Evolutionary conservation across 768 basidiomycete species (phyloP).

Genomic region (Candolleomyces eurysporus): DNA sequence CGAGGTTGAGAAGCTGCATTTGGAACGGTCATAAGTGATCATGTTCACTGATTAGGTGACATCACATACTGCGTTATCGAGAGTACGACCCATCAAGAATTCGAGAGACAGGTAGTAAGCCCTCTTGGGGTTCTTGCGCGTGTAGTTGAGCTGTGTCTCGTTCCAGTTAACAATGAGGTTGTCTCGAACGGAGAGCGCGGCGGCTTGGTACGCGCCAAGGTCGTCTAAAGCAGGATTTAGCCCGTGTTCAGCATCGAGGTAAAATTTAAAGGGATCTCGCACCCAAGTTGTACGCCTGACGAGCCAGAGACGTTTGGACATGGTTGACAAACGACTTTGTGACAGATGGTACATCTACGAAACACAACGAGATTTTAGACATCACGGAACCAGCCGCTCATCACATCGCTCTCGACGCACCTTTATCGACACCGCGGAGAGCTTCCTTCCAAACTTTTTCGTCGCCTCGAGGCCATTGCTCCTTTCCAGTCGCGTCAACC

Average conservation of each 20-base stretch:
- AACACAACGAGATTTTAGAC: too few relatives aligned
- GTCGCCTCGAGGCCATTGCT: conserved; percentile 83
- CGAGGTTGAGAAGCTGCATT: conserved; percentile 79
- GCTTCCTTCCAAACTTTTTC: conserved; percentile 71
- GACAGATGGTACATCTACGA: conserved; percentile 56
- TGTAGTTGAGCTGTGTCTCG: conserved; percentile 71
- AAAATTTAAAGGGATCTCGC: conserved; percentile 9
- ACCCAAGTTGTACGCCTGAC: conserved; percentile 88
- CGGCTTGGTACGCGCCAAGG: conserved; percentile 88
- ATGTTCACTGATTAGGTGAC: conserved; percentile 2
- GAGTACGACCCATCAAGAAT: conserved; percentile 82
- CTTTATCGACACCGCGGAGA: conserved; percentile 54
- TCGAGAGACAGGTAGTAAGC: conserved; percentile 97
- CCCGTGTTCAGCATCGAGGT: conserved; percentile 1
- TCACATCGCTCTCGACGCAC: conserved; percentile 28
- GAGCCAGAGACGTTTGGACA: conserved; percentile 85
- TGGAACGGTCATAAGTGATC: background rate
- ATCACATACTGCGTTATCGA: conserved; percentile 55
- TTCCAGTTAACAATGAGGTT: conserved; percentile 91
- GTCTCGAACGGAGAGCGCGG: conserved; percentile 85
- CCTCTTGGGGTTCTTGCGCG: conserved; percentile 81
- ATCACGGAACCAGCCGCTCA: conserved; percentile 15
- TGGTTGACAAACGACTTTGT: conserved; percentile 78
- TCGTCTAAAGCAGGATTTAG: conserved; percentile 44
- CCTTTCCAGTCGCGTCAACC: conserved; percentile 71